Percentiles rank a stretch among this genome's conserved stretches.
These are phyloP conservation scores for Leishmania mexicana DNA, from an alignment of 208 protist species.

Conservation along the genomic window DNA sequence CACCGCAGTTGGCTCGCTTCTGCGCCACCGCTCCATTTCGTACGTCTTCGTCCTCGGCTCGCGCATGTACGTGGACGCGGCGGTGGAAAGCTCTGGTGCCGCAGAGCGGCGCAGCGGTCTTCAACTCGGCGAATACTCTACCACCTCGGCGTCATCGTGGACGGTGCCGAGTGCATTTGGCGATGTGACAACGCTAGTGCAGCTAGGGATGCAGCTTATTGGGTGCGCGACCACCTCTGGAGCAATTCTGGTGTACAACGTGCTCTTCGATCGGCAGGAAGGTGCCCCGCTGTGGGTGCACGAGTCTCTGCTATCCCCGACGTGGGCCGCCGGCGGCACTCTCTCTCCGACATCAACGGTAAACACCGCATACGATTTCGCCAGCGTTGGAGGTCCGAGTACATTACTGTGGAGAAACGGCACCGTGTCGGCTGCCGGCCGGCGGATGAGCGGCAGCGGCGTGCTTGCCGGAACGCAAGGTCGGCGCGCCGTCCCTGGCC, in stretches of 20 bases:
- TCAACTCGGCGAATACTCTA: slow-evolving; percentile 70
- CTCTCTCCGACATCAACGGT: background rate
- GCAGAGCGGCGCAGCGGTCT: slow-evolving; percentile 8
- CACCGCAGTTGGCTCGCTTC: slow-evolving; percentile 69
- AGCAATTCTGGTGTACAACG: slow-evolving; percentile 76
- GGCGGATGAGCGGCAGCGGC: background rate
- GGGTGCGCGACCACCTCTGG: slow-evolving; percentile 73
- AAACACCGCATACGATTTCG: background rate
- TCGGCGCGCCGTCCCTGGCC: background rate
- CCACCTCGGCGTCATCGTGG: slow-evolving; percentile 60
- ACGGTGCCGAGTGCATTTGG: slow-evolving; percentile 48
- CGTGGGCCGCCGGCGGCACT: background rate
- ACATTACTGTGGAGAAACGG: background rate
- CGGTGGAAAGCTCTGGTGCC: background rate
- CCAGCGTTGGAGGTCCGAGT: background rate
- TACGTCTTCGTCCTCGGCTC: slow-evolving; percentile 67
- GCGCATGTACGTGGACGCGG: slow-evolving; percentile 42
- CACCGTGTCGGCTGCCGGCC: background rate
- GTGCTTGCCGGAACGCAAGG: background rate
- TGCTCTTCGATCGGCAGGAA: slow-evolving; percentile 73
- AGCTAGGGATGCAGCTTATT: slow-evolving; percentile 63
- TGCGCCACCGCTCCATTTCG: slow-evolving; percentile 60
- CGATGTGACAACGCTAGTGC: slow-evolving; percentile 50
- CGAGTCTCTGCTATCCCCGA: slow-evolving; percentile 33
- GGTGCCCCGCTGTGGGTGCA: slow-evolving; percentile 70